phyloP scores from a whole-genome alignment of 2,329 filamentous ascomycete species.

The Sporothrix schenckii region DNA sequence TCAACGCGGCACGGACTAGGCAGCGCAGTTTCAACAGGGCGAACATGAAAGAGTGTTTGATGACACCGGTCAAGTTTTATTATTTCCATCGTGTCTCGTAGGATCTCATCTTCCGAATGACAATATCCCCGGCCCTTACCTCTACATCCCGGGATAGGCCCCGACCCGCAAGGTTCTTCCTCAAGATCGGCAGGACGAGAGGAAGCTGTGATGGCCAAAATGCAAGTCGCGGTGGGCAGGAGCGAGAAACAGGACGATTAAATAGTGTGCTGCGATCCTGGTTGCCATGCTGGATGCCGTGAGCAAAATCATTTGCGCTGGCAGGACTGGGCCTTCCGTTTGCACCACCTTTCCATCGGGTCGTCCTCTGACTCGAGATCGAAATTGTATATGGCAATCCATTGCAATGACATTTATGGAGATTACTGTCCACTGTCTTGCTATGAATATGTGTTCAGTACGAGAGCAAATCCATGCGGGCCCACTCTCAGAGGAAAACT shows the following conservation, averaged over 20 bases:
- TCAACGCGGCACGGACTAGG: background rate
- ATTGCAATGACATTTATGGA: no score
- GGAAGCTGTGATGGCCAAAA: background rate
- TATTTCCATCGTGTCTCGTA: background rate
- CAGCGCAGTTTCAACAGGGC: background rate
- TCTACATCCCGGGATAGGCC: conserved; percentile 10
- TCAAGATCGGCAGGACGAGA: background rate
- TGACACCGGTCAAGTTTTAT: background rate
- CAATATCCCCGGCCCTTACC: background rate
- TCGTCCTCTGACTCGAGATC: background rate
- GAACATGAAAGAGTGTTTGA: background rate
- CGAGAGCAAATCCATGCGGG: background rate
- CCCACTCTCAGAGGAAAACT: background rate
- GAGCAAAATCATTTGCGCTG: background rate
- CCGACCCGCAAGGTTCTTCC: background rate
- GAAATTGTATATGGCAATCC: background rate
- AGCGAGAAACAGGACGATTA: background rate
- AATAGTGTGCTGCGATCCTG: background rate
- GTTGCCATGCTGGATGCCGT: background rate
- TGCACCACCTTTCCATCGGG: conserved; percentile 10
- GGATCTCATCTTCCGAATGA: background rate
- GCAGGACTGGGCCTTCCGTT: conserved; percentile 22
- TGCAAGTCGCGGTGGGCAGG: background rate
- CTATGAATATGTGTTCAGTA: no score
- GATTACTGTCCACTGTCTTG: no score